Percentiles rank a stretch among this genome's conserved stretches.
phyloP scores from a whole-genome alignment of 495 filamentous ascomycete genomes.

The Aspergillus incahuasiensis region DNA sequence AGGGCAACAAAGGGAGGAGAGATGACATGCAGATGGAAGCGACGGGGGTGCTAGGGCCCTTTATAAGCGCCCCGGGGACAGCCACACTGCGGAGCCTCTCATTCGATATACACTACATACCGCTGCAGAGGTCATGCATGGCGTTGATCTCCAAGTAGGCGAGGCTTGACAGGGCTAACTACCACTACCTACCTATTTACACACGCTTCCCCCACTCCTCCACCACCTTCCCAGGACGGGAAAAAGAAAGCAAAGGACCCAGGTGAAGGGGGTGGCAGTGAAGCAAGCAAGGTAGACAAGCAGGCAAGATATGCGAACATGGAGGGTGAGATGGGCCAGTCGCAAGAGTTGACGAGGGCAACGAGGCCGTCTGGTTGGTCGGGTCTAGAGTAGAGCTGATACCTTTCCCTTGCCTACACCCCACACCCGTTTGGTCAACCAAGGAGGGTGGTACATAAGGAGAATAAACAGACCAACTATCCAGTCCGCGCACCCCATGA shows the following conservation, averaged over 20 bases:
- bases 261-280: constrained; percentile 26
- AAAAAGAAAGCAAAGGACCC: constrained; percentile 6
- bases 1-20: constrained; percentile 24
- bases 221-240: constrained; percentile 8
- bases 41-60: constrained; percentile 29
- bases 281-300: constrained; percentile 5
- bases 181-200: constrained; percentile 7
- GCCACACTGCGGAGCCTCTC: constrained; percentile 44
- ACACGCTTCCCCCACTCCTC: constrained; percentile 2
- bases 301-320: constrained; percentile 7
- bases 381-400: constrained; percentile 9
- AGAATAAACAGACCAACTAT: constrained; percentile 13
- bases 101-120: constrained; percentile 45
- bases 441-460: constrained; percentile 26
- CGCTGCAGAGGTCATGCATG: constrained; percentile 48
- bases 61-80: constrained; percentile 32
- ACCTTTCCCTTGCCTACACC: not conserved
- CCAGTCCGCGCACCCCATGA: constrained; percentile 26
- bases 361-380: constrained; percentile 12
- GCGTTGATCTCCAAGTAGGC: constrained; percentile 34
- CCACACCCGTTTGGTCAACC: not conserved
- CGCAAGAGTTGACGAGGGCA: constrained; percentile 4
- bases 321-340: constrained; percentile 10
- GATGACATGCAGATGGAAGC: constrained; percentile 26
- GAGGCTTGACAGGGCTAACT: constrained; percentile 21